Percentiles rank a stretch among this genome's conserved stretches.
These are phyloP conservation scores for Saturnispora bothae DNA, from an alignment of 805 yeast genomes.

Conservation along the genomic window DNA sequence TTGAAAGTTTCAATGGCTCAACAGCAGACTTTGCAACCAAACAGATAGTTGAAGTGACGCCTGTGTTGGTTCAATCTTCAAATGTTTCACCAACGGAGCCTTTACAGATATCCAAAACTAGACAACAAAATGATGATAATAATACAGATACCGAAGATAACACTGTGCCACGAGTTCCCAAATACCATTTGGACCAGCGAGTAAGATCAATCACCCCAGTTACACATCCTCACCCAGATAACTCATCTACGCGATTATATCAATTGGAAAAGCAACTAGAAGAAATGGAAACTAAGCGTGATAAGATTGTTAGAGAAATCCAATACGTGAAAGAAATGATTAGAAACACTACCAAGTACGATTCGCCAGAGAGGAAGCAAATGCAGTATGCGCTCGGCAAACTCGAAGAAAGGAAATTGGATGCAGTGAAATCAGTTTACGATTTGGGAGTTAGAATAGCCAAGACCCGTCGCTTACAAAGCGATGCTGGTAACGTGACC, in stretches of 20 bases:
- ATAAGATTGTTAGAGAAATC: constrained; percentile 24
- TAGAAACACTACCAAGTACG: constrained; percentile 7
- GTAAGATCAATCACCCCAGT: constrained; percentile 10
- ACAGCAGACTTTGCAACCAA: constrained; percentile 10
- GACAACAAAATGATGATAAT: too few relatives aligned
- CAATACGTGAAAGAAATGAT: constrained; percentile 22
- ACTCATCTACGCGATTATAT: constrained; percentile 12
- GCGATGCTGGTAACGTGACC: constrained; percentile 31
- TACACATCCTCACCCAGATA: constrained; percentile 4
- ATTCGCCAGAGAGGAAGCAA: constrained; percentile 19
- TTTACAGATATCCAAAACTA: not conserved
- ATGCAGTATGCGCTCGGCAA: constrained; percentile 22
- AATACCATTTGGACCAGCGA: constrained; percentile 2
- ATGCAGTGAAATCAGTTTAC: constrained; percentile 22
- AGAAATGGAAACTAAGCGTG: constrained; percentile 15
- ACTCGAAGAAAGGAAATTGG: constrained; percentile 18
- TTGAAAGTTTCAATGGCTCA: constrained; percentile 12
- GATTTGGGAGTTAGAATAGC: constrained; percentile 23
- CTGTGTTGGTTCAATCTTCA: not conserved
- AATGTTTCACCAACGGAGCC: not conserved
- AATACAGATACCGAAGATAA: not conserved
- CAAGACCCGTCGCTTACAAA: constrained; percentile 21
- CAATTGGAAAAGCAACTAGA: constrained; percentile 14
- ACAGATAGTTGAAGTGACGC: not conserved
- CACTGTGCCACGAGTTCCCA: not conserved